Evolutionary conservation across 306 rosid species (phyloP), one percentile per base, ranked within the genome.

Genomic region (Sindora glabra): DNA sequence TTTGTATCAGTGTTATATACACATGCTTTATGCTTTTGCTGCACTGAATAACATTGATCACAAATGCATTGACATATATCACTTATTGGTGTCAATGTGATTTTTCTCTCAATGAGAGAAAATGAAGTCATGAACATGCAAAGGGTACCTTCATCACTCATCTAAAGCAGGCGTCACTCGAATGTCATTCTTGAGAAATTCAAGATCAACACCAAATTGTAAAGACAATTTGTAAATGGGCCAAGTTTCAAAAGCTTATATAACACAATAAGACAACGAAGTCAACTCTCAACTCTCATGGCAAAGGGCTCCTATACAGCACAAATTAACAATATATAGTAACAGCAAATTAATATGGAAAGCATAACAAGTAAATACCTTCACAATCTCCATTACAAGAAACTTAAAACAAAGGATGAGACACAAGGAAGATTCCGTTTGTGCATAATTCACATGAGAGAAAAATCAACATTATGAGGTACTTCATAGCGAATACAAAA

Each of bases 71-170:
- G n/a, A n/a, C n/a, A n/a, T n/a, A n/a, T n/a, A n/a, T n/a, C n/a
- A n/a, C n/a, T n/a, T n/a, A n/a, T n/a, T n/a, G n/a, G n/a, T n/a
- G n/a, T n/a, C n/a, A n/a, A n/a, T n/a, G n/a, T n/a, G n/a, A n/a
- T 81, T 79, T 4, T 74, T 62, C 70, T 81, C 87, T 54, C 44
- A 61, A 21, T 26, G 63, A 57, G 87, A 83, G 52, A 81, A 13
- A 1, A 77, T 46, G 42, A 81, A 74, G 59, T 73, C 87, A 72
- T 59, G 65, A 17, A 56, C 57, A 33, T 81, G 83, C n/a, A 81
- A 60, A 13, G 81, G 71, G 11, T 81, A 2, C 51, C 51, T 2
- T 1, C n/a, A 10, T 46, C 51, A 46, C 51, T 27, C 1, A 10
- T 46, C 51, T 1, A 46, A 13, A 18, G 18, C 51, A 7, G 51